Conservation (phyloP, 2,329 filamentous ascomycete genomes). For the Phialophora expanda region DNA sequence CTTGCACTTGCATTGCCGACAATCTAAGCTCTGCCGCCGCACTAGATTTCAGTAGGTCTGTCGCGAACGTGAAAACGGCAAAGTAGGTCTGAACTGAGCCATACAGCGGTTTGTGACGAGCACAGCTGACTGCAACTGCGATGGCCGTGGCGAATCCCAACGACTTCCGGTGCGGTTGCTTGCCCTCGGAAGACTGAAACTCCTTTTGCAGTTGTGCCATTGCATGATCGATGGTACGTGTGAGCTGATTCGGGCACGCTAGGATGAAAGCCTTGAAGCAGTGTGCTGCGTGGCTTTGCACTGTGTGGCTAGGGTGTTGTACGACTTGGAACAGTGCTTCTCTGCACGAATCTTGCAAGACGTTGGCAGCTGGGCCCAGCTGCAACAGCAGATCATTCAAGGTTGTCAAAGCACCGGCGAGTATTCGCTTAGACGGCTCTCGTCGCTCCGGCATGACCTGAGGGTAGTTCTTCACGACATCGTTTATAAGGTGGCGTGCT, state of each 20-base stretch:
- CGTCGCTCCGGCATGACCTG: conserved; percentile 83
- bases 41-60: conserved; percentile 87
- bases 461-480: conserved; percentile 91
- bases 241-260: conserved; percentile 87
- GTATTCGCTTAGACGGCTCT: conserved; percentile 84
- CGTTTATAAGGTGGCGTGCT: conserved; percentile 80
- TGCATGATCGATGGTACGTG: conserved; percentile 90
- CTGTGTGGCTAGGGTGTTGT: conserved; percentile 93
- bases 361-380: conserved; percentile 79
- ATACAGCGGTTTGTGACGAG: conserved; percentile 84
- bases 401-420: conserved; percentile 79
- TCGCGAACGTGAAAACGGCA: conserved; percentile 86
- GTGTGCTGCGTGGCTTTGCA: conserved; percentile 86
- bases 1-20: conserved; percentile 93
- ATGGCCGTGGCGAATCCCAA: conserved; percentile 91
- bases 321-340: conserved; percentile 88
- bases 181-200: conserved; percentile 62
- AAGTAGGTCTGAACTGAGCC: conserved; percentile 96
- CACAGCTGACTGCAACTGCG: conserved; percentile 87
- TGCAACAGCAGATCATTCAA: conserved; percentile 77
- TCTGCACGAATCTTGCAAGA: conserved; percentile 79
- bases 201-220: conserved; percentile 95
- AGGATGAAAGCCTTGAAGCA: conserved; percentile 87
- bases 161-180: conserved; percentile 78
- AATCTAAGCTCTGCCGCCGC: conserved; percentile 87